A percentile compares a stretch with the other conserved stretches of the same genome.
These are phyloP conservation scores for Alternaria gaisen DNA, from an alignment of 2,329 filamentous ascomycete genomes.

Conservation along the genomic window DNA sequence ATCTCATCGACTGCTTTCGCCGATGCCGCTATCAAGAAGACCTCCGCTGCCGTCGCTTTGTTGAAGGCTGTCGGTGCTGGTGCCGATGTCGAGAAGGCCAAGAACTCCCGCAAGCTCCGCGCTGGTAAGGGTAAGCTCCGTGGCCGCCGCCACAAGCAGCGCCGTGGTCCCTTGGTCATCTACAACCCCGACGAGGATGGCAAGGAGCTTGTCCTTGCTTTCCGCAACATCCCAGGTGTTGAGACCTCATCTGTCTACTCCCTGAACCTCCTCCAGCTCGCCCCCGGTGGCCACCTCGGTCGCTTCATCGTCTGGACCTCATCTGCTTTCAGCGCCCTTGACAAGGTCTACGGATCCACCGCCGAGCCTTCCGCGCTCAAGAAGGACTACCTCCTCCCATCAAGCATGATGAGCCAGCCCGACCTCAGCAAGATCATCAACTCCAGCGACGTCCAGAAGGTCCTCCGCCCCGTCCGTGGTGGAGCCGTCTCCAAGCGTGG, in stretches of 20 bases:
- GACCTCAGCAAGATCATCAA: slow-evolving; percentile 99
- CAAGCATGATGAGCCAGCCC: slow-evolving; percentile 90
- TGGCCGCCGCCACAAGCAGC: slow-evolving; percentile 95
- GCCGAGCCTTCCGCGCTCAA: slow-evolving; percentile 89
- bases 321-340: slow-evolving; percentile 92
- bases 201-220: slow-evolving; percentile 90
- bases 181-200: slow-evolving; percentile 96
- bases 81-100: slow-evolving; percentile 92
- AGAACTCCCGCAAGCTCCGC: slow-evolving; percentile 94
- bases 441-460: slow-evolving; percentile 97
- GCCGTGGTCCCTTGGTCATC: slow-evolving; percentile 96
- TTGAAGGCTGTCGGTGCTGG: slow-evolving; percentile 91
- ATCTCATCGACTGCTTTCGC: slow-evolving; percentile 91
- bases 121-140: slow-evolving; percentile 99
- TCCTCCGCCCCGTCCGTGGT: slow-evolving; percentile 91
- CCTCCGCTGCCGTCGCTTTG: slow-evolving; percentile 83
- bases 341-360: slow-evolving; percentile 95
- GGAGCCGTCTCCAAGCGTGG: slow-evolving; percentile 87
- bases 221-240: slow-evolving; percentile 99
- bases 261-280: slow-evolving; percentile 98
- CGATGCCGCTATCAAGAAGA: slow-evolving; percentile 82
- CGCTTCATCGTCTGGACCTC: slow-evolving; percentile 99
- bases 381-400: slow-evolving; percentile 98
- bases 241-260: slow-evolving; percentile 94
- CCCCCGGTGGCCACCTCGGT: slow-evolving; percentile 97